Evolutionary conservation across 306 rosid genomes (phyloP), one percentile per base, ranked within the genome.

Genomic region (Quercus agrifolia): DNA sequence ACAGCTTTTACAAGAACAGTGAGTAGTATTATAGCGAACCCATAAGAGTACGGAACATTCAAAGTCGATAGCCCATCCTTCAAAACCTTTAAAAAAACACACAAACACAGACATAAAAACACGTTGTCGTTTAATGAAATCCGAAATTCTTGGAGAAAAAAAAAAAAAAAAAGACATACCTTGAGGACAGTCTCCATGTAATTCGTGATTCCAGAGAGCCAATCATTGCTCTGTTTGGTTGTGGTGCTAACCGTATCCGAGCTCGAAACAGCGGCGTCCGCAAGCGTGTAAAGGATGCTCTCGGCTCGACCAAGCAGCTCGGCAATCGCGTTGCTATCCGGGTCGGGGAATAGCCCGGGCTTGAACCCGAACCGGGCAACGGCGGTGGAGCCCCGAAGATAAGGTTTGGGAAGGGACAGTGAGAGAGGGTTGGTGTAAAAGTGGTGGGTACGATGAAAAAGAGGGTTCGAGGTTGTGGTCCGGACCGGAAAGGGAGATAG

Each of bases 11-110:
- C 97, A 57, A 93, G 85, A 88, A 93, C 78, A 1, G 98, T 93
- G 52, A 93, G 97, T 21, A 93, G 88, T 79, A 96, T 93, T 83
- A 96, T 96, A 20, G 99, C 97, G 83, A 96, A 96, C 49, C 99
- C 99, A 90, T 96, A 93, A 13, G 97, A 85, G 76, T 96, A 96
- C 1, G 99, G 98, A 59, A 86, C 94, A 81, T 96, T 97, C 71
- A 90, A 44, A 77, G 91, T 13, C 69, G 96, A 91, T 46, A 96
- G 93, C 59, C 98, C 99, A 69, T 88, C 93, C 84, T 96, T 89
- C 56, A 96, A 87, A 77, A 96, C 88, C 98, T 93, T 90, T 0
- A 4, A 31, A 33, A 33, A 33, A 33, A 5, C 1, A 5, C 38
- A 4, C 35, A 31, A 38, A 38, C 46, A 2, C 0, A 38, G 46